Base-by-base conservation (phyloP, 805 yeast genomes). In the Schizosaccharomyces octosporus region DNA sequence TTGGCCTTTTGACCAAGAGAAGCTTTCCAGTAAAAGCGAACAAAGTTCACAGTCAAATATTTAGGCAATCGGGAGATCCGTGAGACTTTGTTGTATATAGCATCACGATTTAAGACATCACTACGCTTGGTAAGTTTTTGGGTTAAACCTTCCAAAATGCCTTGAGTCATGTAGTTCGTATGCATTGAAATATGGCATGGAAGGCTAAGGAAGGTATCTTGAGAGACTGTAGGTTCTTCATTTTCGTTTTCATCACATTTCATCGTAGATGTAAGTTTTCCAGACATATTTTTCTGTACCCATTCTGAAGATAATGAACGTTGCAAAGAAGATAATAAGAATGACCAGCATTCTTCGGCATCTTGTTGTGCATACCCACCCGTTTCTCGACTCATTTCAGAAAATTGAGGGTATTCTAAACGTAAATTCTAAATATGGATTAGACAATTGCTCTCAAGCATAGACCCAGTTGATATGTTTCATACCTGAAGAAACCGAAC, bases 301-400 rank as follows among this genome's bases (percentile, higher is more conserved):
- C 78, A 73, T 21, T 62, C 43, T 13, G 61, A 57, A n/a, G 45
- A 29, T 42, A 48, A n/a, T 27, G 48, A 59, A 57, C 36, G 63
- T 51, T 27, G 62, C 62, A 60, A 62, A 60, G 59, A 61, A 43
- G 75, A 73, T 64, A 89, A 72, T 60, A 93, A 77, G 70, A 85
- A 90, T 6, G 96, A 83, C 73, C 81, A 88, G 19, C 90, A 85
- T 71, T 93, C 99, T 73, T 93, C 99, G 0, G 98, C 98, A 74
- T 93, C 99, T 73, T 93, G 99, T 73, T 93, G 98, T 72, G 87
- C 88, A 69, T 79, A 85, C 0, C 97, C 97, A 5, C 60, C 60
- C 11, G 31, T 27, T 55, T 75, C 72, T 60, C 75, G 74, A 59
- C 68, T 72, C 63, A 81, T 79, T 70, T 90, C 97, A 55, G 84